A percentile compares a stretch with the other conserved stretches of the same genome.
Evolutionary conservation across 768 basidiomycete genomes (phyloP).

Genomic region (Tylopilus intermedius): DNA sequence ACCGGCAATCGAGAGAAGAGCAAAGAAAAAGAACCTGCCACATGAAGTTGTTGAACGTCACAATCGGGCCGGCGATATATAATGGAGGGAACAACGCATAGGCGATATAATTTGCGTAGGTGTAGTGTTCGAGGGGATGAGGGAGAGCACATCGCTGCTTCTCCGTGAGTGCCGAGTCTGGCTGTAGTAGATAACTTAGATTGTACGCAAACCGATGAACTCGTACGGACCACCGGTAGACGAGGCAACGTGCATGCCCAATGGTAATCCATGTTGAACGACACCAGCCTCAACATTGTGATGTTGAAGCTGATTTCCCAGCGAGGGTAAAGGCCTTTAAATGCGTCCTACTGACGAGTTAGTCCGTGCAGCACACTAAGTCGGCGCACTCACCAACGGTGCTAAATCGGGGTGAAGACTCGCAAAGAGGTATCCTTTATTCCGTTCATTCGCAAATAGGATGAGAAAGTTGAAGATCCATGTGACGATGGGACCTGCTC

Average conservation of each 20-base stretch:
- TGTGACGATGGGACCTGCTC: slow-evolving; percentile 47
- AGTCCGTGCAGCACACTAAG: slow-evolving; percentile 1
- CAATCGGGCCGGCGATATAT: slow-evolving; percentile 93
- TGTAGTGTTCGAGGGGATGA: slow-evolving; percentile 58
- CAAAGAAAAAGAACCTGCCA: slow-evolving; percentile 65
- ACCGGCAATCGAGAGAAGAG: not conserved
- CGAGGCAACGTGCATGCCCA: slow-evolving; percentile 59
- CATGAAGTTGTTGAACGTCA: slow-evolving; percentile 93
- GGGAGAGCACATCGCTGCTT: slow-evolving; percentile 55
- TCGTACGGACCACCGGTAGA: slow-evolving; percentile 39
- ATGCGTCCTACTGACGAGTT: slow-evolving; percentile 46
- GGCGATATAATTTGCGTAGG: slow-evolving; percentile 67
- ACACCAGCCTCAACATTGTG: slow-evolving; percentile 88
- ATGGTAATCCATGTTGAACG: slow-evolving; percentile 89
- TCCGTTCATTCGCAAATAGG: slow-evolving; percentile 72
- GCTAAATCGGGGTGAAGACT: slow-evolving; percentile 50
- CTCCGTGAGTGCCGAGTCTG: slow-evolving; percentile 38
- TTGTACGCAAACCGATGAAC: not conserved
- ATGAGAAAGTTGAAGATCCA: slow-evolving; percentile 77
- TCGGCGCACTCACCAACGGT: slow-evolving; percentile 49
- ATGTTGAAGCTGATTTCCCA: slow-evolving; percentile 97
- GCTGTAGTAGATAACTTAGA: slow-evolving; percentile 17
- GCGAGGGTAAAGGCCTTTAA: slow-evolving; percentile 75
- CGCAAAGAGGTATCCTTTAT: slow-evolving; percentile 68
- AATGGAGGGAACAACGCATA: slow-evolving; percentile 91